Base-by-base conservation (phyloP, 2,329 filamentous ascomycete genomes). In the Thielaviopsis punctulata region DNA sequence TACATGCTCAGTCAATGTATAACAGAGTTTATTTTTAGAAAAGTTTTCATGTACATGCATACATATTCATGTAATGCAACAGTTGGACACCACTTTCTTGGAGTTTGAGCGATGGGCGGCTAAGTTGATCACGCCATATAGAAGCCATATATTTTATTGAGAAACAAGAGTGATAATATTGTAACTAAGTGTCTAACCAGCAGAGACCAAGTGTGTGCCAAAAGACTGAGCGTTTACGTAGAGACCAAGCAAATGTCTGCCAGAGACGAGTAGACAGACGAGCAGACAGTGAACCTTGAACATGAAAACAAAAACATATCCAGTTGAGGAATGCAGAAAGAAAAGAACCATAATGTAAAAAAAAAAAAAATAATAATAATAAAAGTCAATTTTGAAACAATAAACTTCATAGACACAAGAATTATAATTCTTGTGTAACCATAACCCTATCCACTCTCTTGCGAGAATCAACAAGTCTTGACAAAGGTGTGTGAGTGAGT, bases 341-440 rank as follows among this genome's bases (percentile, higher is more conserved):
- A 48, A 23, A 41, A n/a, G 30, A 33, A 41, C 13, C 43, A 19
- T 8, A 25, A 24, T 27, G 19, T n/a, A 51, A 18, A 53, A 23
- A 36, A 12, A 53, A 19, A 50, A 10, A 39, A 18, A 43, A 50
- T 2, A 51, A 22, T 6, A 45, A 21, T 47, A 45, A 30, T 6
- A 12, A 24, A 45, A 50, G 19, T 25, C 7, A 19, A n/a, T 19
- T 41, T 41, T 30, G 36, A 41, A 12, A 43, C 23, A 46, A 15
- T 30, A 25, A 24, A 39, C 19, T 10, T 30, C 7, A 49, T 41
- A 33, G 27, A 18, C 55, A 21, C 21, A 54, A 47, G 50, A 44
- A 39, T 41, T 21, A 54, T 18, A 56, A 51, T 25, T 27, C 54
- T 51, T 41, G 25, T 48, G 51, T 52, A 52, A 48, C 39, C 19